Evolutionary conservation across 768 basidiomycete species (phyloP), one percentile per base, ranked within the genome.

Genomic region (Amanita fuliginea): DNA sequence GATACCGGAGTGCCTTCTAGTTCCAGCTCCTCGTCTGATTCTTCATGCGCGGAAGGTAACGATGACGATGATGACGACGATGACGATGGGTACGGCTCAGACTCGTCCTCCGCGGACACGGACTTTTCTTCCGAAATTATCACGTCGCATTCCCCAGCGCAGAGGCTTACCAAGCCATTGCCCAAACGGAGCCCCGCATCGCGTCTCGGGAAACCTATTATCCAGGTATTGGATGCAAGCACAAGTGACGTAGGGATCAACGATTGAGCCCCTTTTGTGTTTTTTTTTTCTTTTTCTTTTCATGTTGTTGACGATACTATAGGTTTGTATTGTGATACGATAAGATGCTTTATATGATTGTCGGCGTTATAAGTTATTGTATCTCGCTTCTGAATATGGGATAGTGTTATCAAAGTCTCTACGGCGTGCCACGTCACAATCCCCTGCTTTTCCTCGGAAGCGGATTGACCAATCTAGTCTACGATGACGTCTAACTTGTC

Each of bases 81-180:
- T 24, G 67, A 67, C 33, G 67, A 66, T 26, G 67, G 66, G 51
- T 57, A 54, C 36, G 62, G 63, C 45, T 56, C 60, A 9, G 67
- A 71, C 41, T 55, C 55, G 6, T 60, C 59, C 35, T 58, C 59
- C 53, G 55, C 54, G 26, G 52, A 54, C 40, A 16, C 46, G 19
- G 26, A 46, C 10, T 53, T 49, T 18, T 62, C 65, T 11, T 63
- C 63, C 32, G 69, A 69, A 54, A 68, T 69, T 42, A 67, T 72
- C 47, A 67, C 62, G 9, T 67, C 66, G n/a, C 62, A 74, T 43
- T 57, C 63, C 19, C 68, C 73, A 33, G 56, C 57, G 1, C 66
- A 19, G 13, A 50, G 77, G 24, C 64, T 65, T 28, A 70, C 75
- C 50, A 74, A 65, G 53, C 74, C 76, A 22, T 66, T 78, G 30